phyloP scores from a whole-genome alignment of 495 filamentous ascomycete genomes.

The Chaetomium cochliodes region DNA sequence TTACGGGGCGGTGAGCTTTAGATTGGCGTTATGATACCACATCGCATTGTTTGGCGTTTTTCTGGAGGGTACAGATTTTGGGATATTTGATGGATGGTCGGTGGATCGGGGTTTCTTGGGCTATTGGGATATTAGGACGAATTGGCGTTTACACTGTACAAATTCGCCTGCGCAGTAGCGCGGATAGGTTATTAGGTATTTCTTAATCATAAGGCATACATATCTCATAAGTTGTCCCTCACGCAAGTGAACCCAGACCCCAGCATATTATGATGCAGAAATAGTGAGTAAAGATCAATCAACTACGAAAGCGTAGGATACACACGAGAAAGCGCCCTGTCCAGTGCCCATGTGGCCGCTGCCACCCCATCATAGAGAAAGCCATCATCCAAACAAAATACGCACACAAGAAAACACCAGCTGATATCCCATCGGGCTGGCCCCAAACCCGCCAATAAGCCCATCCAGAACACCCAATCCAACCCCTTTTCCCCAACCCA shows the following conservation, averaged over 20 bases:
- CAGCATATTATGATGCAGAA: neutral
- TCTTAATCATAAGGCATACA: no score
- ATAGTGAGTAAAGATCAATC: neutral
- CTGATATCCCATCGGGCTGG: neutral
- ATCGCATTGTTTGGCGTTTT: neutral
- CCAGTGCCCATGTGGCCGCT: neutral
- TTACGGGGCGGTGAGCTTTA: neutral
- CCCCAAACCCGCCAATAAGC: neutral
- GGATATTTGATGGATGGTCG: neutral
- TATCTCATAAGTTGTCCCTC: no score
- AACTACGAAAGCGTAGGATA: neutral
- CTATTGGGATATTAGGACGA: no score
- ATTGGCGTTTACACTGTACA: no score
- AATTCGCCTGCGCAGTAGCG: no score
- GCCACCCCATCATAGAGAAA: neutral
- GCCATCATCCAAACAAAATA: neutral
- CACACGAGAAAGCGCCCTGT: no score
- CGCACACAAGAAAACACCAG: neutral
- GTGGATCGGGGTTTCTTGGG: neutral
- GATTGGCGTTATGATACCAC: conserved; percentile 11
- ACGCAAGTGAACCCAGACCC: neutral
- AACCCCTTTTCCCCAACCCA: neutral
- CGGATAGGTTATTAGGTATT: no score
- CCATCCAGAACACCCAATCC: neutral
- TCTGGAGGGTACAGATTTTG: neutral